Conservation (phyloP, 2,329 filamentous ascomycete species). For the Fusarium papillatum region DNA sequence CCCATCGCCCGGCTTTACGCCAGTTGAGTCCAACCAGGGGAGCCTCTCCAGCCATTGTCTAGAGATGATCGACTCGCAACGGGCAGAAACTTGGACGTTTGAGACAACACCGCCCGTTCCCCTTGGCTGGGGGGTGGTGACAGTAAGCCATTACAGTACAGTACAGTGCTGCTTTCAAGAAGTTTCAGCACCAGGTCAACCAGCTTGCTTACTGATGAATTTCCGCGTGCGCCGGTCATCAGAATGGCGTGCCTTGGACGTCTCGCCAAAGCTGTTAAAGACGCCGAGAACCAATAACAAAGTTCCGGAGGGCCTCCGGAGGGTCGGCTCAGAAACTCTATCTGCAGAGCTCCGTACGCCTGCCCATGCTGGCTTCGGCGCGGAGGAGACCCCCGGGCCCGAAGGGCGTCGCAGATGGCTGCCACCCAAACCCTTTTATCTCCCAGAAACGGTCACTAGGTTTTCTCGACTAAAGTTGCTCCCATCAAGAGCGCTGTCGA, state of each 20-base stretch:
- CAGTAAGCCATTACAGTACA: not conserved
- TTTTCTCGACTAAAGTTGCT: constrained; percentile 18
- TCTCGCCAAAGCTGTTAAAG: not conserved
- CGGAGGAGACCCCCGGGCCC: constrained; percentile 30
- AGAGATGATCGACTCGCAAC: not conserved
- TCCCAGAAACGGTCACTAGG: not conserved
- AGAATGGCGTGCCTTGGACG: constrained; percentile 22
- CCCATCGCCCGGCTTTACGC: constrained; percentile 8
- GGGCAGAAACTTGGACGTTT: not conserved
- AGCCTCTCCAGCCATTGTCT: not conserved
- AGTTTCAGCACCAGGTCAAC: not conserved
- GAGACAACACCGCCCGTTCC: not conserved
- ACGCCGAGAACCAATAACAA: constrained; percentile 15
- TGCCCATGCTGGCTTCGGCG: constrained; percentile 16
- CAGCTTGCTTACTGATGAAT: constrained; percentile 1
- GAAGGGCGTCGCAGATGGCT: constrained; percentile 22
- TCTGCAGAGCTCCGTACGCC: constrained; percentile 9
- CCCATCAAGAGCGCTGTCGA: constrained; percentile 10
- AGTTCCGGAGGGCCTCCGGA: constrained; percentile 27
- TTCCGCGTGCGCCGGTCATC: constrained; percentile 4
- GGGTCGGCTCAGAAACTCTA: constrained; percentile 27
- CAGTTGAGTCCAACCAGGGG: not conserved
- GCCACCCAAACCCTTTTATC: constrained; percentile 22
- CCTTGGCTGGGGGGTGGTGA: not conserved
- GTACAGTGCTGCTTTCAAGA: not conserved